Evolutionary conservation across 768 basidiomycete genomes (phyloP).

Genomic region (Floccularia luteovirens): DNA sequence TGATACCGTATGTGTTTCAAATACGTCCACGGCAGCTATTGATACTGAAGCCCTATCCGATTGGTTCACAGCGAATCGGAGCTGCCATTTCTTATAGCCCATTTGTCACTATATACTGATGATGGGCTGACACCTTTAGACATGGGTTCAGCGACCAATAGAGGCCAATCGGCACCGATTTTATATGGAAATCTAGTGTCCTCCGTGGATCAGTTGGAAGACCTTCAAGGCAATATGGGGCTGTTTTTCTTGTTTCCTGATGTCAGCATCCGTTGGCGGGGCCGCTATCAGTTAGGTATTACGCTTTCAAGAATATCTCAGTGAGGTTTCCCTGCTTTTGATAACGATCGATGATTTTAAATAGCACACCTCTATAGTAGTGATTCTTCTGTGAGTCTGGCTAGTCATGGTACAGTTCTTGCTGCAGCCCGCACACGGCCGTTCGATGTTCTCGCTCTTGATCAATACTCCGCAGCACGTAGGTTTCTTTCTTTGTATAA

Average conservation of each 20-base stretch:
- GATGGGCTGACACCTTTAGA: conserved; percentile 62
- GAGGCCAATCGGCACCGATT: conserved; percentile 44
- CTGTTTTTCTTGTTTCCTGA: conserved; percentile 89
- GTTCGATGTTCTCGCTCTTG: conserved; percentile 73
- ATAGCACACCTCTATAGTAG: conserved; percentile 10
- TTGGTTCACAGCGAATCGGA: conserved; percentile 60
- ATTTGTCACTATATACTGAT: conserved; percentile 66
- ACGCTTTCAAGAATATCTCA: conserved; percentile 68
- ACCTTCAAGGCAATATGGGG: conserved; percentile 75
- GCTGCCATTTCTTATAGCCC: conserved; percentile 81
- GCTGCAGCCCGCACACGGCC: conserved; percentile 65
- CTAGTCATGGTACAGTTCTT: conserved; percentile 56
- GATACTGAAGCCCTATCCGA: conserved; percentile 6
- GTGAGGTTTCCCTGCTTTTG: conserved; percentile 36
- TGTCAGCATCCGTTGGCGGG: conserved; percentile 75
- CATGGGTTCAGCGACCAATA: conserved; percentile 49
- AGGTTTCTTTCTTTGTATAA: conserved; percentile 23
- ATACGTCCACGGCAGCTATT: conserved; percentile 5
- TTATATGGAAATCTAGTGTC: conserved; percentile 85
- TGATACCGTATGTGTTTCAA: conserved; percentile 63
- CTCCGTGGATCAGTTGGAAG: conserved; percentile 70
- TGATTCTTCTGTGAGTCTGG: conserved; percentile 44
- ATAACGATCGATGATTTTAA: conserved; percentile 8
- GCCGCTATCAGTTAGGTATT: conserved; percentile 69
- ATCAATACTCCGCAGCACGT: conserved; percentile 77